Base-by-base conservation (phyloP, 2,329 filamentous ascomycete genomes). In the Zymoseptoria brevis region DNA sequence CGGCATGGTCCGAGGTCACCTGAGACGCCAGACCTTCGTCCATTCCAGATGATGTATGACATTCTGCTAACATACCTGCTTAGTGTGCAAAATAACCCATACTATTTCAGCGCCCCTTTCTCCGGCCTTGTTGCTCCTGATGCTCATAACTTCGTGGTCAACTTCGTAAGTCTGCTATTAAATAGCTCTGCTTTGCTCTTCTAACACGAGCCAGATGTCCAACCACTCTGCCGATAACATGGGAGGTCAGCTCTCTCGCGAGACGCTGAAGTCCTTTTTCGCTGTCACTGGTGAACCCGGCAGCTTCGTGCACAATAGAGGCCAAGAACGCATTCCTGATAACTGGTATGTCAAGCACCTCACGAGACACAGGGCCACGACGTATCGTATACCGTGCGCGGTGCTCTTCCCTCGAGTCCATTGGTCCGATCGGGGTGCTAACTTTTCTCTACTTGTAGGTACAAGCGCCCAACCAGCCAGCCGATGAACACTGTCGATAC, bases 391-490 rank as follows among this genome's bases (percentile, higher is more conserved):
- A 22, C 21, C 21, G 21, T 22, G 21, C 21, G 2, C 4, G 2
- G 21, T 22, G 21, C 21, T 22, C 21, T 22, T 22, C 4, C 21
- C 21, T 22, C 21, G 21, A 22, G 21, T 22, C 21, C 21, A 22
- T 22, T 22, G 21, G 21, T 22, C 2, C 21, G 21, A 22, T 22
- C 21, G 21, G 4, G 21, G 21, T 22, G 21, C 21, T 22, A 22
- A 22, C 21, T 22, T 22, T 22, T 22, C 21, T 22, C 21, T 22
- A 22, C 21, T 22, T 22, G 2, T 4, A 24, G 26, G 35, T 70
- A 68, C 60, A 64, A 60, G 3, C 60, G 66, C 8, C 56, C 68
- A 11, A 72, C 72, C 58, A 67, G 54, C 60, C n/a, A 69, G 69
- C 56, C 65, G 60, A 35, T 71, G 59, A 62, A 61, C 56, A 63